Evolutionary conservation across 805 yeast genomes (phyloP).

Genomic region (Lachancea sp.): DNA sequence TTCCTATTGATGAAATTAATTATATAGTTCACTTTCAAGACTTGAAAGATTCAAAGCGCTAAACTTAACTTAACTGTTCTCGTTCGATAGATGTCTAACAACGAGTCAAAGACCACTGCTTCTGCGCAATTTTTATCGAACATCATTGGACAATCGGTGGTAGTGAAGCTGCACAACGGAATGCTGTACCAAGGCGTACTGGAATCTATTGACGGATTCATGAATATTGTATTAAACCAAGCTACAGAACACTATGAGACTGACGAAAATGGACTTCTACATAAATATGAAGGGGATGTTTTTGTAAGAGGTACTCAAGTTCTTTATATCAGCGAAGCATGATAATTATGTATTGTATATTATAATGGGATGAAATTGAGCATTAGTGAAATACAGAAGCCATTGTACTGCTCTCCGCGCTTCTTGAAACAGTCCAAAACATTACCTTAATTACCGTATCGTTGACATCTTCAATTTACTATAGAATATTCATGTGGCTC

Average conservation of each 20-base stretch:
- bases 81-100: slow-evolving; percentile 3
- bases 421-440: too few species aligned
- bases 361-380: not conserved
- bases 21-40: too few species aligned
- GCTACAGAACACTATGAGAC: slow-evolving; percentile 52
- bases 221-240: slow-evolving; percentile 85
- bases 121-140: slow-evolving; percentile 77
- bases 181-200: slow-evolving; percentile 71
- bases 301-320: slow-evolving; percentile 35
- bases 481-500: slow-evolving; percentile 9
- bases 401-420: too few species aligned
- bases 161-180: slow-evolving; percentile 82
- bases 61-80: not conserved
- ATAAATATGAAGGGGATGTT: slow-evolving; percentile 29
- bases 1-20: too few species aligned
- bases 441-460: too few species aligned
- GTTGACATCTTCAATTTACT: slow-evolving; percentile 1
- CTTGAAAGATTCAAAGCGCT: not conserved
- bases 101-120: slow-evolving; percentile 29
- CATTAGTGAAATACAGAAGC: not conserved
- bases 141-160: slow-evolving; percentile 71
- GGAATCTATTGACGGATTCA: slow-evolving; percentile 92
- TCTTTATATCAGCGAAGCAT: slow-evolving; percentile 32
- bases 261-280: slow-evolving; percentile 27
- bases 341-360: slow-evolving; percentile 4